Evolutionary conservation across 75 land plant genomes (phyloP).

Genomic region (Adiantum capillusveneris): DNA sequence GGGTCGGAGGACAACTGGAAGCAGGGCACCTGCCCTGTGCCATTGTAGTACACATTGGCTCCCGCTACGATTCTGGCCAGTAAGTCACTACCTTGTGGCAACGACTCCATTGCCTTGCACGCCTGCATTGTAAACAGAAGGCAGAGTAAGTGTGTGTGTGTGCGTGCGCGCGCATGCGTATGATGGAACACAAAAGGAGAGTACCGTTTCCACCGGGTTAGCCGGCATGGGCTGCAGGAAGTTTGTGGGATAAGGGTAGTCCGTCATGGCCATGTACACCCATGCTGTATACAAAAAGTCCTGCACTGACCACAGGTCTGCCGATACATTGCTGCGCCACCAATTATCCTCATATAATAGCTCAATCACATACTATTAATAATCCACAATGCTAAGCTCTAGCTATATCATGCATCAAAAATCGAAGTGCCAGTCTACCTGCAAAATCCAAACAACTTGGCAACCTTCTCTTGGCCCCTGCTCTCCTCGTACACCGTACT

Average conservation of each 20-base stretch:
- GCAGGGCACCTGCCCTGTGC: constrained; percentile 18
- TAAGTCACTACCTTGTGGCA: background rate
- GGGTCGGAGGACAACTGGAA: constrained; percentile 3
- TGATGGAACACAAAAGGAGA: background rate
- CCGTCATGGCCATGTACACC: constrained; percentile 76
- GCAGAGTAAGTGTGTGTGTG: background rate
- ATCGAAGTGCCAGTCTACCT: constrained; percentile 35
- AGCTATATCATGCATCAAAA: too few species aligned
- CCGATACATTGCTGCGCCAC: background rate
- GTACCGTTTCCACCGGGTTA: constrained; percentile 83
- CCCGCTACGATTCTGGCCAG: constrained; percentile 14
- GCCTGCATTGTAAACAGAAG: background rate
- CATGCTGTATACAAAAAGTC: constrained; percentile 50
- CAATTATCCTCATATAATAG: too few species aligned
- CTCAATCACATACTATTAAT: too few species aligned
- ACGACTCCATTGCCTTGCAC: background rate
- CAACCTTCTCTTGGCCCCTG: constrained; percentile 49
- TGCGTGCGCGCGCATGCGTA: background rate
- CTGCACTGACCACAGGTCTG: background rate
- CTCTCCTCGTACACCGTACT: constrained; percentile 22
- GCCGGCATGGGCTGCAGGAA: constrained; percentile 92
- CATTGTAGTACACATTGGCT: constrained; percentile 26
- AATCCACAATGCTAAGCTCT: too few species aligned
- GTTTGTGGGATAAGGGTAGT: constrained; percentile 74
- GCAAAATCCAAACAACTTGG: constrained; percentile 58